Evolutionary conservation across 2,329 filamentous ascomycete species (phyloP).

Genomic region (Monosporascus sp.): DNA sequence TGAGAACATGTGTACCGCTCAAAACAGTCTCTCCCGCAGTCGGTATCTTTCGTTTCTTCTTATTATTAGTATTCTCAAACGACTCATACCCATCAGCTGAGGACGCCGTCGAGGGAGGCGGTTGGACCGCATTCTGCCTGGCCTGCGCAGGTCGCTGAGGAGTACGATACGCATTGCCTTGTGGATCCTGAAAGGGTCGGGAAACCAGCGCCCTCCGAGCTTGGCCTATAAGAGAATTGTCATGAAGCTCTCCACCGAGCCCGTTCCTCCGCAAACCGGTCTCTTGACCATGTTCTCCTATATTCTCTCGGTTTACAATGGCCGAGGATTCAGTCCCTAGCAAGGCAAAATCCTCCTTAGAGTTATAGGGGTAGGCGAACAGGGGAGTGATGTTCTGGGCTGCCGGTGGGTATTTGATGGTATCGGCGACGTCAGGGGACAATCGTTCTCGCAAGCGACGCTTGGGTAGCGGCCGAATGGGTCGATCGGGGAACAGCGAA

Average conservation of each 20-base stretch:
- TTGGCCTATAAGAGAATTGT: conserved; percentile 17
- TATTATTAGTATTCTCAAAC: conserved; percentile 98
- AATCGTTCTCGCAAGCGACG: conserved; percentile 82
- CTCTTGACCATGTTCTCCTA: conserved; percentile 29
- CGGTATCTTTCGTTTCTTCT: conserved; percentile 98
- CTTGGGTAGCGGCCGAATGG: conserved; percentile 88
- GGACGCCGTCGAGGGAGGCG: conserved; percentile 62
- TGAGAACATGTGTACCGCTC: conserved; percentile 34
- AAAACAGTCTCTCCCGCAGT: conserved; percentile 67
- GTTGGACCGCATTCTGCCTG: conserved; percentile 43
- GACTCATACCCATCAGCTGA: conserved; percentile 88
- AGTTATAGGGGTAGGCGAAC: conserved; percentile 66
- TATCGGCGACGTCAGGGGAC: conserved; percentile 75
- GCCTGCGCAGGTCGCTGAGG: conserved; percentile 39
- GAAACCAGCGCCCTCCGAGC: conserved; percentile 30
- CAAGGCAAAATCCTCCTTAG: conserved; percentile 43
- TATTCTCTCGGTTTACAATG: conserved; percentile 23
- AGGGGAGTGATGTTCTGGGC: conserved; percentile 66
- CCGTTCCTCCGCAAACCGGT: conserved; percentile 25
- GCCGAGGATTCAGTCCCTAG: conserved; percentile 18
- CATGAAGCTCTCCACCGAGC: conserved; percentile 15
- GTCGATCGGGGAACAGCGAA: conserved; percentile 77
- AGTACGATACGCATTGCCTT: conserved; percentile 36
- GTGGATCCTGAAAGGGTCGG: conserved; percentile 41
- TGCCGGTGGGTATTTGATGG: conserved; percentile 75